phyloP scores from a whole-genome alignment of 2,329 filamentous ascomycete genomes.

The Amauroascus niger region DNA sequence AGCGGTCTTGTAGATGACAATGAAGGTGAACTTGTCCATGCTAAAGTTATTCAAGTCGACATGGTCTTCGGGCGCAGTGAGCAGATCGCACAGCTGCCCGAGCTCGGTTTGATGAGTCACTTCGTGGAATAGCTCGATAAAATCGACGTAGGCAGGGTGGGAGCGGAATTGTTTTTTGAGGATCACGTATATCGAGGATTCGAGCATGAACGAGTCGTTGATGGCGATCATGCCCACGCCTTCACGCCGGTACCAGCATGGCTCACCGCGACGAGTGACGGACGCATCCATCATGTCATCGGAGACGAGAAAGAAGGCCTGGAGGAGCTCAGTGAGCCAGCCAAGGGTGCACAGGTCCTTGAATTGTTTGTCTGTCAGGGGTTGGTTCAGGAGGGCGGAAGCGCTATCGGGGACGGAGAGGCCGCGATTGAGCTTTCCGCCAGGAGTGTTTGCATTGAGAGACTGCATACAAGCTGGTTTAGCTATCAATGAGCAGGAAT shows the following conservation, averaged over 20 bases:
- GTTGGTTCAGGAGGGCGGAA: slow-evolving; percentile 20
- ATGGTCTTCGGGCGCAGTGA: slow-evolving; percentile 89
- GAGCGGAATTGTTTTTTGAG: slow-evolving; percentile 88
- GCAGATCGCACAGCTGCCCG: slow-evolving; percentile 85
- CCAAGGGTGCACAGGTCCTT: slow-evolving; percentile 80
- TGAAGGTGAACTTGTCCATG: slow-evolving; percentile 91
- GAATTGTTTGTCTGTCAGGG: slow-evolving; percentile 58
- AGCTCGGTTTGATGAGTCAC: slow-evolving; percentile 88
- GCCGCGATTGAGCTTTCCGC: slow-evolving; percentile 97
- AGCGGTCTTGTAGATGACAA: slow-evolving; percentile 98
- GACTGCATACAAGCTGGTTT: slow-evolving; percentile 45
- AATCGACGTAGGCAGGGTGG: slow-evolving; percentile 78
- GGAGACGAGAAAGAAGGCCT: slow-evolving; percentile 96
- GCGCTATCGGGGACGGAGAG: slow-evolving; percentile 52
- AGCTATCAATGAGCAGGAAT: background rate
- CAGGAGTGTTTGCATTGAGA: slow-evolving; percentile 75
- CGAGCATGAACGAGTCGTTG: slow-evolving; percentile 96
- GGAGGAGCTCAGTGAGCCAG: slow-evolving; percentile 96
- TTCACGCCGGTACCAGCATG: slow-evolving; percentile 91
- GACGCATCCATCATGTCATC: slow-evolving; percentile 98
- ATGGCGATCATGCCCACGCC: slow-evolving; percentile 92
- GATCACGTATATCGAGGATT: slow-evolving; percentile 78
- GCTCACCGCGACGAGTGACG: slow-evolving; percentile 85
- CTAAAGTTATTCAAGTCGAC: slow-evolving; percentile 93
- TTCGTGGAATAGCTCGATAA: slow-evolving; percentile 95